Base-by-base conservation (phyloP, 495 filamentous ascomycete genomes). In the Platismatia glauca region DNA sequence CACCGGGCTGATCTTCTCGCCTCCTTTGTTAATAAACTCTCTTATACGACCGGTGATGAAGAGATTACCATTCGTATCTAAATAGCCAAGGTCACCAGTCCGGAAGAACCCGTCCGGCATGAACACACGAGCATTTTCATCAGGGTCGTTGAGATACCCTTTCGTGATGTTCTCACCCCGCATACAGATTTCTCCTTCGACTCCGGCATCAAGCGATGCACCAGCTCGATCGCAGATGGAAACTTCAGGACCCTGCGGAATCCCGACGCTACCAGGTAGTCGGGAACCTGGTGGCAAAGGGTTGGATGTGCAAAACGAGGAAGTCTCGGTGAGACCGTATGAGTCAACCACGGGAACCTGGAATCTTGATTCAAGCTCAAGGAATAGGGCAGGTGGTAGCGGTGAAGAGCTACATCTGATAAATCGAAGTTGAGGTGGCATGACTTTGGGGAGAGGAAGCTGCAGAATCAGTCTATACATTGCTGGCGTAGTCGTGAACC, bases 311-410 rank as follows among this genome's bases (percentile, higher is more conserved):
- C 91, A 89, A 67, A 90, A 88, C 71, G 90, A 88, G 5, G 87
- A 83, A 11, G 89, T 88, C 71, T 93, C 89, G 24, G 89, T 93
- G 87, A 93, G 91, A 58, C 88, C 89, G 71, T 93, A 91, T 5
- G 87, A 86, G 70, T 92, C 88, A 4, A 91, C 80, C 2, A 92
- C 89, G 2, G 89, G 89, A 0, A 88, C 85, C 38, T 81, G 74
- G 71, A 88, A 86, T 3, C 81, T 76, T 58, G 59, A 73, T 66
- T 91, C 88, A 5, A 91, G 80, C 43, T 84, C 79, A 60, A 88
- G 77, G 75, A 89, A 89, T 53, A 81, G 81, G 46, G 85, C 85
- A 0, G 89, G 88, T 0, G 86, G 85, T 20, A 91, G 74, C 0
- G 88, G 88, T 6, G 85, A 88, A 43, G 87, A 90, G 76, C 88